Percentiles rank a stretch among this genome's conserved stretches.
Evolutionary conservation across 345 rosid genomes (phyloP).

Genomic region (Populus alba): DNA sequence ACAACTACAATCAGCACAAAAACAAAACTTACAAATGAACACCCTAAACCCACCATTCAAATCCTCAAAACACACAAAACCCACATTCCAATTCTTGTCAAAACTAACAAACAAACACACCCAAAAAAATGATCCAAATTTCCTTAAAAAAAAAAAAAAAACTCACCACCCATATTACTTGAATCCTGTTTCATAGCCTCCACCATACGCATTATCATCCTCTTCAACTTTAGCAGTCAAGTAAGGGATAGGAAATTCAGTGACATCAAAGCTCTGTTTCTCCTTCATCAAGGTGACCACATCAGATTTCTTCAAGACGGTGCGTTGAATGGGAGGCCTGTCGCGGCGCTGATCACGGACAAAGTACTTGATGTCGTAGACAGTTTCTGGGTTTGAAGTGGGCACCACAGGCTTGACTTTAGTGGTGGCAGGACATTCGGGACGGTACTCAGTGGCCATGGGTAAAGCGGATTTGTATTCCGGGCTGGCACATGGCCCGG

Average conservation of each 20-base stretch:
- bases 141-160: not conserved
- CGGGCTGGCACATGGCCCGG: slow-evolving; percentile 88
- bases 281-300: slow-evolving; percentile 76
- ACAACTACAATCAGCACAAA: not conserved
- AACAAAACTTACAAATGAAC: not conserved
- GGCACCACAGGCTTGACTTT: slow-evolving; percentile 60
- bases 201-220: slow-evolving; percentile 54
- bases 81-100: not conserved
- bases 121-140: not conserved
- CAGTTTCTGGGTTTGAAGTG: slow-evolving; percentile 73
- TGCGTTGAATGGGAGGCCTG: slow-evolving; percentile 72
- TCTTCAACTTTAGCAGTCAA: slow-evolving; percentile 64
- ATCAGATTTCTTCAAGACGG: slow-evolving; percentile 68
- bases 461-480: slow-evolving; percentile 66
- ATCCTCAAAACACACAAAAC: not conserved
- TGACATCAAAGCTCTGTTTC: slow-evolving; percentile 49
- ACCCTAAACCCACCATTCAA: not conserved
- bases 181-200: slow-evolving; percentile 53
- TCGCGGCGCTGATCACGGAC: slow-evolving; percentile 81
- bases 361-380: slow-evolving; percentile 79
- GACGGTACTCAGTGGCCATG: slow-evolving; percentile 64
- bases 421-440: slow-evolving; percentile 69
- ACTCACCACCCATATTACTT: slow-evolving; percentile 26
- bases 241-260: slow-evolving; percentile 77
- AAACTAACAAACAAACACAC: not conserved